Percentiles rank a stretch among this genome's conserved stretches.
Conservation (phyloP, 306 rosid species). For the Dalbergia cochinchinensis region DNA sequence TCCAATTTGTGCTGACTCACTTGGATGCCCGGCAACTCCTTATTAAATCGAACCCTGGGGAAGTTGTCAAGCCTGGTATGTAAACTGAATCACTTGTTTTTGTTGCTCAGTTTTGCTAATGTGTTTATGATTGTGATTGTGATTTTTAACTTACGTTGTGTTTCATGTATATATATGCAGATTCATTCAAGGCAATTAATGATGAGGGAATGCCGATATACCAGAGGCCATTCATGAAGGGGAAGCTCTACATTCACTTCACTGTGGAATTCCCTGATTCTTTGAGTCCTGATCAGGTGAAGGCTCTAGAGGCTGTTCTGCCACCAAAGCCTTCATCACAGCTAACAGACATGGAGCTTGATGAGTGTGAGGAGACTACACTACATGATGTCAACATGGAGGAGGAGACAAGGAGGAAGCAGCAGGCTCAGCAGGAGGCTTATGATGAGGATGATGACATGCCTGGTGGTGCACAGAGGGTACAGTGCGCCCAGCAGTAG, state of each 20-base stretch:
- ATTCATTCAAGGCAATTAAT: slow-evolving; percentile 82
- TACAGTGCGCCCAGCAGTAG: slow-evolving; percentile 94
- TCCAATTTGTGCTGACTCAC: slow-evolving; percentile 82
- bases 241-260: slow-evolving; percentile 90
- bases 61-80: slow-evolving; percentile 93
- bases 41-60: slow-evolving; percentile 89
- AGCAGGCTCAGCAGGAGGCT: slow-evolving; percentile 76
- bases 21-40: slow-evolving; percentile 91
- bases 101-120: neutral
- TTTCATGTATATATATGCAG: slow-evolving; percentile 46
- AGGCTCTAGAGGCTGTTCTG: slow-evolving; percentile 70
- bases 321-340: slow-evolving; percentile 68
- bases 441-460: slow-evolving; percentile 86
- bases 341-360: slow-evolving; percentile 87
- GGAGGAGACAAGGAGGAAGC: slow-evolving; percentile 86
- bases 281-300: slow-evolving; percentile 66
- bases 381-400: slow-evolving; percentile 87
- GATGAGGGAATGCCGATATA: slow-evolving; percentile 97
- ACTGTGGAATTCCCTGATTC: slow-evolving; percentile 85
- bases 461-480: slow-evolving; percentile 96
- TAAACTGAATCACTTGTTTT: neutral
- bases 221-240: slow-evolving; percentile 94
- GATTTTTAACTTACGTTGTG: neutral
- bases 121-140: neutral
- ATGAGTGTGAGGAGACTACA: slow-evolving; percentile 94